These are phyloP conservation scores for Hemisphaericaspora xylofermentans DNA, from an alignment of 1,139 yeast species.

Conservation along the genomic window DNA sequence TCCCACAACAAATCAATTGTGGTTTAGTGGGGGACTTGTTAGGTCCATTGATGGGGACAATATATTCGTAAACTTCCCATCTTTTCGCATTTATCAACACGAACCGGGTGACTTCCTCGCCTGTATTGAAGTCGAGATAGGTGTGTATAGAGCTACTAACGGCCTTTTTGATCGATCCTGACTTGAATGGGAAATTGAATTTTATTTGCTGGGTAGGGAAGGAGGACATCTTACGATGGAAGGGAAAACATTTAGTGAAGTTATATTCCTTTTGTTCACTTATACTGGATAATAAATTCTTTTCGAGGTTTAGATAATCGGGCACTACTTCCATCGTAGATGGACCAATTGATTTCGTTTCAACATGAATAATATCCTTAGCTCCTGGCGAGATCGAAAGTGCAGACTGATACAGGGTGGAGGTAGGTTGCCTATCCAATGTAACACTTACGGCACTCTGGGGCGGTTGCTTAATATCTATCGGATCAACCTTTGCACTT, in stretches of 20 bases:
- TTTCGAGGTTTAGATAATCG: conserved; percentile 19
- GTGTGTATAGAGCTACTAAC: conserved; percentile 65
- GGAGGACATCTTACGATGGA: conserved; percentile 65
- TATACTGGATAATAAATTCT: conserved; percentile 23
- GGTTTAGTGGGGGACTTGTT: conserved; percentile 43
- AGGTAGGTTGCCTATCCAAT: conserved; percentile 2
- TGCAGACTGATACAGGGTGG: conserved; percentile 8
- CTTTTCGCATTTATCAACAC: conserved; percentile 64
- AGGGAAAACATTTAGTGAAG: conserved; percentile 80
- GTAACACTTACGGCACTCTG: no score
- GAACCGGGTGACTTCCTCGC: conserved; percentile 56
- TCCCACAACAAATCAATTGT: conserved; percentile 62
- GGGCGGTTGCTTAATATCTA: conserved; percentile 14
- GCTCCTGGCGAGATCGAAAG: conserved; percentile 18
- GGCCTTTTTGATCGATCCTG: conserved; percentile 41
- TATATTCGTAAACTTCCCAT: conserved; percentile 69
- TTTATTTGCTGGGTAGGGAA: conserved; percentile 62
- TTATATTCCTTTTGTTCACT: conserved; percentile 57
- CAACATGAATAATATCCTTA: conserved; percentile 8
- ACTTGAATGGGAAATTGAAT: conserved; percentile 42
- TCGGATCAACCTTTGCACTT: conserved; percentile 14
- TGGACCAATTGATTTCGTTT: conserved; percentile 1
- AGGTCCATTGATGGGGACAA: conserved; percentile 16
- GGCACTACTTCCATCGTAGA: conserved; percentile 1
- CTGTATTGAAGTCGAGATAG: conserved; percentile 25